A percentile compares a stretch with the other conserved stretches of the same genome.
These are phyloP conservation scores for Fraxinus excelsior DNA, from an alignment of 257 asterid species.

Conservation along the genomic window DNA sequence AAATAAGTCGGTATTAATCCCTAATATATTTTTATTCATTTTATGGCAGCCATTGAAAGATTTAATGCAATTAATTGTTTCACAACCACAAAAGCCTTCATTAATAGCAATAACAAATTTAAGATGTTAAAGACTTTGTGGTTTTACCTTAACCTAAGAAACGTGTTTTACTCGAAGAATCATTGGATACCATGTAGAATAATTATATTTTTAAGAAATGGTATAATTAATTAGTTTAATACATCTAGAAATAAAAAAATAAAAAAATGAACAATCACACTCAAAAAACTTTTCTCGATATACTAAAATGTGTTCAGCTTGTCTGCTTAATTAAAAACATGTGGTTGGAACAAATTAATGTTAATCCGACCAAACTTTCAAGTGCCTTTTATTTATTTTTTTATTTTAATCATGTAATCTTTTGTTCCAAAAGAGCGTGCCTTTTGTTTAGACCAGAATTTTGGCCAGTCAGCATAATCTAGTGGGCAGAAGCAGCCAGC, in stretches of 20 bases:
- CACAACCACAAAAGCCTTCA: too few relatives aligned
- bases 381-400: neutral
- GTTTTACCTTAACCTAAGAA: too few relatives aligned
- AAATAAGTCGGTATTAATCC: too few relatives aligned
- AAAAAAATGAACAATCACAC: neutral
- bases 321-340: slow-evolving; percentile 40
- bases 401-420: too few relatives aligned
- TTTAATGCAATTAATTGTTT: too few relatives aligned
- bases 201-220: too few relatives aligned
- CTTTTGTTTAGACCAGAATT: too few relatives aligned
- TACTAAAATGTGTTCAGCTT: slow-evolving; percentile 35
- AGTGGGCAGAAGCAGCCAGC: slow-evolving; percentile 9
- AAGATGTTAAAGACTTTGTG: too few relatives aligned
- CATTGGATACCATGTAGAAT: too few relatives aligned
- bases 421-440: neutral
- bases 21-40: neutral
- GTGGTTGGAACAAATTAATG: slow-evolving; percentile 27
- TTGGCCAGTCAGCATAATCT: neutral
- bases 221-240: neutral
- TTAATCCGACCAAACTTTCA: slow-evolving; percentile 38
- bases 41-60: neutral
- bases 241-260: slow-evolving; percentile 13
- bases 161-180: too few relatives aligned
- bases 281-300: slow-evolving; percentile 28
- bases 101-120: too few relatives aligned